Evolutionary conservation across 2,329 filamentous ascomycete species (phyloP), one percentile per base, ranked within the genome.

Genomic region (Acarospora socialis): DNA sequence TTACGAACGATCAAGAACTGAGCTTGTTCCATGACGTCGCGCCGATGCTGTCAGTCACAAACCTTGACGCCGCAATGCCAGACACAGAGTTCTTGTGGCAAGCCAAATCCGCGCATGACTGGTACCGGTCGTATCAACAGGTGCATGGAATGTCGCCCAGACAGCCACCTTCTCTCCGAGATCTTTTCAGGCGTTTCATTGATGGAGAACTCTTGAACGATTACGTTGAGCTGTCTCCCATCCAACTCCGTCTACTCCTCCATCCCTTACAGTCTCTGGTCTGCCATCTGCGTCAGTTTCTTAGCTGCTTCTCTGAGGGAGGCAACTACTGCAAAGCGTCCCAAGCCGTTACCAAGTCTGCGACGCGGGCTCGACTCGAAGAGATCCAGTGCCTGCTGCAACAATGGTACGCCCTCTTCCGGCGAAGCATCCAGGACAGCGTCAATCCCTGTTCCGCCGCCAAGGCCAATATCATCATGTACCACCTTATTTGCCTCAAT

Each of bases 1-100:
- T 77, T 13, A 77, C 79, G 68, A 65, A 78, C 15, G 77, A 82
- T 46, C 76, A 81, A 45, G 77, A 82, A 51, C 57, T 79, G 34
- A 70, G 71, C 28, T 56, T 79, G 6, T 78, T 78, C 53, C 66
- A 77, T 41, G 73, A 79, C 44, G 68, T 64, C 1, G 60, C 63
- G 2, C 70, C 73, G 0, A 55, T 78, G 19, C 67, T 81, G 34
- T 68, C 73, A 9, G 66, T 78, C 33, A 74, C 67, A 18, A 73
- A 81, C 36, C 66, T 80, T 28, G 64, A 65, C 14, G 68, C 71
- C 24, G 71, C 75, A 3, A 67, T 81, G 46, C 77, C 77, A 8
- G 64, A 68, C 42, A 51, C 71, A 2, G 74, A 81, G 40, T 50
- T 61, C 3, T 57, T 80, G 3, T 81, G 77, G 77, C 60, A 68